Percentiles rank a stretch among this genome's conserved stretches.
phyloP scores from a whole-genome alignment of 1,284 basidiomycete species.

The Tremellales sp. region DNA sequence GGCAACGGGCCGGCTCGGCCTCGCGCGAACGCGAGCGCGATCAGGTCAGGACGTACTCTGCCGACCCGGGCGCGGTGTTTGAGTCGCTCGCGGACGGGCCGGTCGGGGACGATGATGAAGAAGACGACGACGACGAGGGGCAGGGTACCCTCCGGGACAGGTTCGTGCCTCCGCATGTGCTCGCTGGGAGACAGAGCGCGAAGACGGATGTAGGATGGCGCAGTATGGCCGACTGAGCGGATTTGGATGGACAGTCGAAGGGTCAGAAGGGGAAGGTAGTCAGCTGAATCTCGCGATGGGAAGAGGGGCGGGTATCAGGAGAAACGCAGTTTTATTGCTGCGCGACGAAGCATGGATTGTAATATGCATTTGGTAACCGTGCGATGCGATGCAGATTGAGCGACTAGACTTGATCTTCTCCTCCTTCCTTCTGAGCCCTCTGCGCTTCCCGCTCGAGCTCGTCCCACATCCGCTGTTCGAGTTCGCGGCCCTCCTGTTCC shows the following conservation, averaged over 20 bases:
- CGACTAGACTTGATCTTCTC: neutral
- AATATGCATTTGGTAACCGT: neutral
- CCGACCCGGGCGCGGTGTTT: slow-evolving; percentile 41
- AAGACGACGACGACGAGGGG: slow-evolving; percentile 18
- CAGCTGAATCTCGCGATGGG: neutral
- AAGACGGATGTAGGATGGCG: slow-evolving; percentile 35
- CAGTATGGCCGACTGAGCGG: slow-evolving; percentile 18
- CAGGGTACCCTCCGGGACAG: slow-evolving; percentile 27
- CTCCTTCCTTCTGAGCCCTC: neutral
- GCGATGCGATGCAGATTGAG: neutral
- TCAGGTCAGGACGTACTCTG: slow-evolving; percentile 25
- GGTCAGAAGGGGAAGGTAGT: neutral
- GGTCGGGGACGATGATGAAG: slow-evolving; percentile 24
- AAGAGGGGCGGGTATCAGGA: neutral
- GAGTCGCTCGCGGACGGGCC: slow-evolving; percentile 33
- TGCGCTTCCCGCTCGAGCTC: neutral
- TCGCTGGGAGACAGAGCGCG: slow-evolving; percentile 25
- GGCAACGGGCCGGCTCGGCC: slow-evolving; percentile 21
- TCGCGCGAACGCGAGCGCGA: slow-evolving; percentile 34
- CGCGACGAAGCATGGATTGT: neutral
- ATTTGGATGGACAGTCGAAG: neutral
- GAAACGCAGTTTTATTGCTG: neutral
- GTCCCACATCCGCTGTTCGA: no score
- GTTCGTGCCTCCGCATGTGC: slow-evolving; percentile 43
- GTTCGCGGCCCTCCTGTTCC: no score